Percentiles rank a stretch among this genome's conserved stretches.
Evolutionary conservation across 208 protist genomes (phyloP).

Genomic region (Acanthamoeba culbertsoni): DNA sequence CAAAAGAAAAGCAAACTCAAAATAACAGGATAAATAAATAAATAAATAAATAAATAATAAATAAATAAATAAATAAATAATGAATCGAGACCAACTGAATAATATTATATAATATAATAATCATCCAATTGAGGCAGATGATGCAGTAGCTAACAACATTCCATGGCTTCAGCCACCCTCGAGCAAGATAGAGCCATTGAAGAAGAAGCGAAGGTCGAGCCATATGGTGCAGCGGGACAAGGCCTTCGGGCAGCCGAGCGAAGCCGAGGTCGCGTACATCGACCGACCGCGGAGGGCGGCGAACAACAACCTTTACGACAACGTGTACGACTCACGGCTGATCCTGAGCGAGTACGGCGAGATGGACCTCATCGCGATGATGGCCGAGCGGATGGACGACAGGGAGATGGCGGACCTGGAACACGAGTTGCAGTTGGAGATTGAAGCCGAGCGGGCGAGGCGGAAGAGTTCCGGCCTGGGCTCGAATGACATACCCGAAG

Average conservation of each 20-base stretch:
- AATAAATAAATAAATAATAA: too few relatives aligned
- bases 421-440: conserved; percentile 10
- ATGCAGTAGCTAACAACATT: too few relatives aligned
- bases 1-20: too few relatives aligned
- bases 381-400: conserved; percentile 36
- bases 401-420: conserved; percentile 3
- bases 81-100: too few relatives aligned
- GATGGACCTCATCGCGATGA: conserved; percentile 17
- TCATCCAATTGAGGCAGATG: too few relatives aligned
- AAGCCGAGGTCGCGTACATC: not conserved
- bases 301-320: not conserved
- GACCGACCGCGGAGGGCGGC: not conserved
- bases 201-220: not conserved
- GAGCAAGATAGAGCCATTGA: not conserved
- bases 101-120: too few relatives aligned
- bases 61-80: too few relatives aligned
- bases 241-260: not conserved
- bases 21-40: too few relatives aligned
- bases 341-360: conserved; percentile 22
- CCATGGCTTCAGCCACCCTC: too few relatives aligned
- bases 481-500: not conserved
- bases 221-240: not conserved
- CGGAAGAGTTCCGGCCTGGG: not conserved
- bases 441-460: not conserved
- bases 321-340: not conserved